Evolutionary conservation across 345 rosid species (phyloP).

Genomic region (Camelina laxa): DNA sequence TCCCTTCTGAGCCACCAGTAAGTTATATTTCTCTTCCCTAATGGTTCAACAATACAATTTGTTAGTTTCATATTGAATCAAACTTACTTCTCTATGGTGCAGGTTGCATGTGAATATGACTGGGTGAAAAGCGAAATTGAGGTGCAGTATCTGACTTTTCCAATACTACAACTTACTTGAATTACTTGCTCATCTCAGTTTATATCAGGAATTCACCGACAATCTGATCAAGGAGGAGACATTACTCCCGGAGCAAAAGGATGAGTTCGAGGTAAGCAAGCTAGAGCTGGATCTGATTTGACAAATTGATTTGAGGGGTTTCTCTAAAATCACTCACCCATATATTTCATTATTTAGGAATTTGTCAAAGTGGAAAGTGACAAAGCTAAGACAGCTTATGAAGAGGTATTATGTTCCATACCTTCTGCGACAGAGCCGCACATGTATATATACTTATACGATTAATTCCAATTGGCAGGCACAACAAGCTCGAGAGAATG

Average conservation of each 20-base stretch:
- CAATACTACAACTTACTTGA: background rate
- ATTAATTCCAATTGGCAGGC: constrained; percentile 49
- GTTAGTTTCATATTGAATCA: constrained; percentile 6
- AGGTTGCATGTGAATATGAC: constrained; percentile 81
- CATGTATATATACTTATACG: background rate
- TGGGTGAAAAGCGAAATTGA: constrained; percentile 76
- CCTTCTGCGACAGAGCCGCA: constrained; percentile 4
- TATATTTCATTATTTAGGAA: constrained; percentile 48
- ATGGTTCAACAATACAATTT: background rate
- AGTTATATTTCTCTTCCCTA: constrained; percentile 14
- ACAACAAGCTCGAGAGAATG: constrained; percentile 71
- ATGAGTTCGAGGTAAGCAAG: constrained; percentile 63
- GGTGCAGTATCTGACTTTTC: constrained; percentile 50
- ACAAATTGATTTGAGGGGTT: background rate
- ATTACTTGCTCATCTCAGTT: background rate
- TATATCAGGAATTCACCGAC: constrained; percentile 66
- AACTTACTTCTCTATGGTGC: constrained; percentile 41
- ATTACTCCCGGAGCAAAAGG: constrained; percentile 64
- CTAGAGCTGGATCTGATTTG: background rate
- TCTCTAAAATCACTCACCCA: background rate
- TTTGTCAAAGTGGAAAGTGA: constrained; percentile 66
- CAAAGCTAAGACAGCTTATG: constrained; percentile 66
- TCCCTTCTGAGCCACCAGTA: constrained; percentile 74
- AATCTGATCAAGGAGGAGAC: constrained; percentile 57
- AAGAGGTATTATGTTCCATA: constrained; percentile 56